These are phyloP conservation scores for Emmonsia crescens DNA, from an alignment of 2,329 filamentous ascomycete genomes.

Conservation along the genomic window DNA sequence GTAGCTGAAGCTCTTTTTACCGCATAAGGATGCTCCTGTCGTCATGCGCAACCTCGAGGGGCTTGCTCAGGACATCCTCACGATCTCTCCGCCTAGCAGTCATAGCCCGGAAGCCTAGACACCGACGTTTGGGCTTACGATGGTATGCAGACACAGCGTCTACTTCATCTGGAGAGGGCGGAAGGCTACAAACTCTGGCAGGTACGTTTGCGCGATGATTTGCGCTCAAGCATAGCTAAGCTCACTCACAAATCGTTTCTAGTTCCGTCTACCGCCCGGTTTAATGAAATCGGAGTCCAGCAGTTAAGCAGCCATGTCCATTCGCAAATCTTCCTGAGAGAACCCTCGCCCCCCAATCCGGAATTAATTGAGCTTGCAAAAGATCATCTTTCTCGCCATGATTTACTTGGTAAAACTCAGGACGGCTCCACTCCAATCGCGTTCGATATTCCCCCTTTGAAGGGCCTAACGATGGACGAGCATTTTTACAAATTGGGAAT, in stretches of 20 bases:
- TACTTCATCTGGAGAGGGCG: not conserved
- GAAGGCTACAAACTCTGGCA: not conserved
- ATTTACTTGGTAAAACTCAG: slow-evolving; percentile 81
- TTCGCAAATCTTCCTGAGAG: slow-evolving; percentile 63
- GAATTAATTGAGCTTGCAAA: slow-evolving; percentile 69
- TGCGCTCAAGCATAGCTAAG: not conserved
- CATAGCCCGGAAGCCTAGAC: not conserved
- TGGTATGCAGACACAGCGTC: not conserved
- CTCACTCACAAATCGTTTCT: not conserved
- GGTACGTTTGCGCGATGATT: not conserved
- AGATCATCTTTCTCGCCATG: slow-evolving; percentile 74
- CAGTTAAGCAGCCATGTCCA: slow-evolving; percentile 79
- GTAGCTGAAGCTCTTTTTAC: not conserved
- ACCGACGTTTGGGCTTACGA: not conserved
- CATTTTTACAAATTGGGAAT: slow-evolving; percentile 84
- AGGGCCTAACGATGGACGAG: slow-evolving; percentile 75
- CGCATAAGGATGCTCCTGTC: slow-evolving; percentile 3
- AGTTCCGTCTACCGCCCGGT: slow-evolving; percentile 49
- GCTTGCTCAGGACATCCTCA: not conserved
- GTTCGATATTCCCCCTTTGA: slow-evolving; percentile 72
- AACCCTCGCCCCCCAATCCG: slow-evolving; percentile 44
- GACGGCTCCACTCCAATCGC: slow-evolving; percentile 64
- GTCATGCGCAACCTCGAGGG: not conserved
- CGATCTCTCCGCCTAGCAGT: not conserved
- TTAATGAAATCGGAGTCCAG: slow-evolving; percentile 90